Percentiles rank a stretch among this genome's conserved stretches.
Evolutionary conservation across 2,329 filamentous ascomycete species (phyloP).

Genomic region (Calonectria pteridis): DNA sequence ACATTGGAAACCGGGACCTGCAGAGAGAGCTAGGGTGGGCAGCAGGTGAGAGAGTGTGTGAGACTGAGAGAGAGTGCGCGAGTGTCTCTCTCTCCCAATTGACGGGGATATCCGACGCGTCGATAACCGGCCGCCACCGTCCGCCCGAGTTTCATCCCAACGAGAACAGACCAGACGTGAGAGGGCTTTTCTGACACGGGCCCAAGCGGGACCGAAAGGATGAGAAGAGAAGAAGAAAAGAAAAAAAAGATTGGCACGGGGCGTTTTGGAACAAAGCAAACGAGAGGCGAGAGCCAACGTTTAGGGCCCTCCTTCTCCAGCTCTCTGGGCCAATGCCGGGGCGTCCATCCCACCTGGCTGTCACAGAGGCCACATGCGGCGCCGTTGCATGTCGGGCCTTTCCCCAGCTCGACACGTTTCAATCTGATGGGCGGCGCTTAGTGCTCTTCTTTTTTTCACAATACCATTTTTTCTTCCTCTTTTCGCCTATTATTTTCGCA

Average conservation of each 20-base stretch:
- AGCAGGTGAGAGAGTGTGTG: too few relatives aligned
- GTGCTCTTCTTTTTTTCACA: background rate
- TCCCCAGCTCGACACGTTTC: conserved; percentile 25
- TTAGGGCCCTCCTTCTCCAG: background rate
- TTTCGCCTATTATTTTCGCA: background rate
- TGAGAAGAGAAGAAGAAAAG: background rate
- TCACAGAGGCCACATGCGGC: conserved; percentile 1
- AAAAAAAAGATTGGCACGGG: background rate
- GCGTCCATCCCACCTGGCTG: conserved; percentile 1
- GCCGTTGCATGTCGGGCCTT: conserved; percentile 6
- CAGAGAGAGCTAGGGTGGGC: background rate
- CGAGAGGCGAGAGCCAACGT: background rate
- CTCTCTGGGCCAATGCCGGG: background rate
- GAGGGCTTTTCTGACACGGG: background rate
- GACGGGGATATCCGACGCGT: conserved; percentile 21
- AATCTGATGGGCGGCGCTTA: conserved; percentile 10
- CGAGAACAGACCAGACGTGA: conserved; percentile 11
- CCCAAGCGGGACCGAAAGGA: background rate
- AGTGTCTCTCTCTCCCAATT: background rate
- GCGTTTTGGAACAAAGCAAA: conserved; percentile 3
- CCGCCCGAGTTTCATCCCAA: conserved; percentile 18
- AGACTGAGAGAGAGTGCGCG: background rate
- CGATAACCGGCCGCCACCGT: conserved; percentile 23
- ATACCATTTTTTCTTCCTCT: background rate
- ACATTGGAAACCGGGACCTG: background rate